These are phyloP conservation scores for Apiotrichum sp. DNA, from an alignment of 1,284 basidiomycete species.

Conservation along the genomic window DNA sequence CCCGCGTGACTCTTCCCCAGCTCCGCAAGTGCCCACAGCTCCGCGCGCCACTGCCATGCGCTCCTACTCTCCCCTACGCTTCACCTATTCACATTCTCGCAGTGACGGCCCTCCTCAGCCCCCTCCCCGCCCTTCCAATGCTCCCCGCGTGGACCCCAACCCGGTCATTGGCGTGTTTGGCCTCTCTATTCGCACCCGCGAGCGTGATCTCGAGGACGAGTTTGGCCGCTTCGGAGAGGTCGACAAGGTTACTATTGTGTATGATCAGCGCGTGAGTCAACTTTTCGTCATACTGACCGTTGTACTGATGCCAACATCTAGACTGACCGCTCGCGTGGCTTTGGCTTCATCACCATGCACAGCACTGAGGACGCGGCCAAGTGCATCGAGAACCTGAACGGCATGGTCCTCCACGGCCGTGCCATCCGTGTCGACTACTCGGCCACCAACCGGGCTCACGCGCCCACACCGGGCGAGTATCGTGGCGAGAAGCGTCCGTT, in stretches of 20 bases:
- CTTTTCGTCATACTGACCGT: too few relatives aligned
- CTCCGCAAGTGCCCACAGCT: not conserved
- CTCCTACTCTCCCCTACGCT: not conserved
- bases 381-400: conserved; percentile 87
- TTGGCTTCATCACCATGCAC: conserved; percentile 94
- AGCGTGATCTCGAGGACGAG: conserved; percentile 89
- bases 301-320: conserved; percentile 38
- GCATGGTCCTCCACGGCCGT: conserved; percentile 88
- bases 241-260: conserved; percentile 96
- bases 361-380: conserved; percentile 75
- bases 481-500: conserved; percentile 78
- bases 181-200: conserved; percentile 86
- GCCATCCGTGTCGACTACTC: conserved; percentile 96
- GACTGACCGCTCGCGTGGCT: conserved; percentile 93
- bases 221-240: conserved; percentile 83
- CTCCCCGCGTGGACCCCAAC: conserved; percentile 61
- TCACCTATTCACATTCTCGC: not conserved
- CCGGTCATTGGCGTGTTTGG: conserved; percentile 94
- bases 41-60: not conserved
- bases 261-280: conserved; percentile 84
- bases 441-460: conserved; percentile 85
- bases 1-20: too few relatives aligned
- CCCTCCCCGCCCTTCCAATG: conserved; percentile 21
- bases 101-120: conserved; percentile 4
- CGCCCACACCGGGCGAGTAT: conserved; percentile 95